phyloP scores from a whole-genome alignment of 495 filamentous ascomycete species.

The Penicillium taxi region DNA sequence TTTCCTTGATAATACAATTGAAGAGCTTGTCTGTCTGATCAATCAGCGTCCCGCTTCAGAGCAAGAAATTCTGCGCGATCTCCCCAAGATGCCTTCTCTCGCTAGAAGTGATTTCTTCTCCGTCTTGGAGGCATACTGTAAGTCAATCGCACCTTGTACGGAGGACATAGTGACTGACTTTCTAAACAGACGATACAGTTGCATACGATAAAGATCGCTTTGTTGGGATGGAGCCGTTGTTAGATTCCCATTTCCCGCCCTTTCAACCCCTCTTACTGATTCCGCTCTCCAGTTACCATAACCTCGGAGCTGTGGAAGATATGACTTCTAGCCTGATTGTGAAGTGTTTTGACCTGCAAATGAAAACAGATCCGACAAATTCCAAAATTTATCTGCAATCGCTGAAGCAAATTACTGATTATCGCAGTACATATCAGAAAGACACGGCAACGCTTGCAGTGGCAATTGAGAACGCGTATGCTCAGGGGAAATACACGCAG shows the following conservation, averaged over 20 bases:
- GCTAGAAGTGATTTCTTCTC: constrained; percentile 33
- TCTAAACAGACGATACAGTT: constrained; percentile 24
- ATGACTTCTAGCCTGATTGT: constrained; percentile 32
- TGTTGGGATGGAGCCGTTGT: no score
- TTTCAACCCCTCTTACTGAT: constrained; percentile 9
- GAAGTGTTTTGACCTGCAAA: constrained; percentile 34
- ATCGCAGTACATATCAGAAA: constrained; percentile 29
- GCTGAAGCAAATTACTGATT: constrained; percentile 27
- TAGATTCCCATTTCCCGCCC: no score
- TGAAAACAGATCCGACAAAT: constrained; percentile 25
- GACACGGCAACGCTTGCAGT: constrained; percentile 29
- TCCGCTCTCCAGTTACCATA: constrained; percentile 32
- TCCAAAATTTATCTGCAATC: constrained; percentile 28
- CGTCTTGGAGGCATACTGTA: constrained; percentile 46
- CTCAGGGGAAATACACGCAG: constrained; percentile 40
- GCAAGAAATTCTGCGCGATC: constrained; percentile 26
- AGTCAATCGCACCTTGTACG: constrained; percentile 6
- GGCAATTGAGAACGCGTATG: constrained; percentile 32
- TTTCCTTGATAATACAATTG: constrained; percentile 48
- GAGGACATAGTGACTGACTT: constrained; percentile 1
- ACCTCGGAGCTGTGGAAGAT: constrained; percentile 37
- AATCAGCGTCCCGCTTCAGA: constrained; percentile 38
- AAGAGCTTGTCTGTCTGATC: constrained; percentile 45
- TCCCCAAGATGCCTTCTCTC: constrained; percentile 20
- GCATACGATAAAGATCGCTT: no score